These are phyloP conservation scores for Dichotomopilus funicola DNA, from an alignment of 2,329 filamentous ascomycete genomes.

Conservation along the genomic window DNA sequence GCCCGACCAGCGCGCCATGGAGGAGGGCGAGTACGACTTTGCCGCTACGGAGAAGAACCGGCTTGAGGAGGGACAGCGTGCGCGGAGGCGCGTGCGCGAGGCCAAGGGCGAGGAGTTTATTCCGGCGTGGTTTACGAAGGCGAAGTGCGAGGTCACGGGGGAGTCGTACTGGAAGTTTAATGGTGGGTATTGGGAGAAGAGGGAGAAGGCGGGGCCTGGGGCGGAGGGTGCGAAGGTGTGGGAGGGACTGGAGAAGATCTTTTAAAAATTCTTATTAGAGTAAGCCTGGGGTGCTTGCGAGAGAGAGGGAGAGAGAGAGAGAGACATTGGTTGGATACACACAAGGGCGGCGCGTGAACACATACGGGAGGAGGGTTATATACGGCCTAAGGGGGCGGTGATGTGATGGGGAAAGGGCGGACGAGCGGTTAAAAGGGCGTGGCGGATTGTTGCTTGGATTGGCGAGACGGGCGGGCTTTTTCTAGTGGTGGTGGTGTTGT, in stretches of 20 bases:
- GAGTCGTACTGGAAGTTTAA: constrained; percentile 88
- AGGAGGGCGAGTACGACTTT: constrained; percentile 93
- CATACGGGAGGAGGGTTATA: neutral
- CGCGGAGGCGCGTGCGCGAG: constrained; percentile 66
- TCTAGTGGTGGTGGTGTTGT: too few species aligned
- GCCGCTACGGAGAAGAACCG: constrained; percentile 91
- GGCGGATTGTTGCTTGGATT: too few species aligned
- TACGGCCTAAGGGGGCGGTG: neutral
- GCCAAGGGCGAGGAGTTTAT: constrained; percentile 70
- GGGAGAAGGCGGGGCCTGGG: constrained; percentile 56
- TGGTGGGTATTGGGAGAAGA: constrained; percentile 77
- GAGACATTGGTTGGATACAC: too few species aligned
- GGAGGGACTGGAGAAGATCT: constrained; percentile 73
- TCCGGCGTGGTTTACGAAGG: constrained; percentile 79
- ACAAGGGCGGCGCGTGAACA: too few species aligned
- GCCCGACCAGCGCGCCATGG: constrained; percentile 95
- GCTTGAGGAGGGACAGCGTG: constrained; percentile 85
- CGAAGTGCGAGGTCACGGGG: constrained; percentile 69
- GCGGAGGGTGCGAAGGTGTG: constrained; percentile 50
- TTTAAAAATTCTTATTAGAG: constrained; percentile 31
- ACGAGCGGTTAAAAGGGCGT: too few species aligned
- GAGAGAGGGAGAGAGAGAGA: neutral
- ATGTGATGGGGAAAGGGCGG: neutral
- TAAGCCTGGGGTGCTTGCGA: too few species aligned
- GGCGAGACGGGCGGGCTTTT: too few species aligned